Conservation (phyloP, 2,329 filamentous ascomycete genomes). For the Cordyceps farinosa region DNA sequence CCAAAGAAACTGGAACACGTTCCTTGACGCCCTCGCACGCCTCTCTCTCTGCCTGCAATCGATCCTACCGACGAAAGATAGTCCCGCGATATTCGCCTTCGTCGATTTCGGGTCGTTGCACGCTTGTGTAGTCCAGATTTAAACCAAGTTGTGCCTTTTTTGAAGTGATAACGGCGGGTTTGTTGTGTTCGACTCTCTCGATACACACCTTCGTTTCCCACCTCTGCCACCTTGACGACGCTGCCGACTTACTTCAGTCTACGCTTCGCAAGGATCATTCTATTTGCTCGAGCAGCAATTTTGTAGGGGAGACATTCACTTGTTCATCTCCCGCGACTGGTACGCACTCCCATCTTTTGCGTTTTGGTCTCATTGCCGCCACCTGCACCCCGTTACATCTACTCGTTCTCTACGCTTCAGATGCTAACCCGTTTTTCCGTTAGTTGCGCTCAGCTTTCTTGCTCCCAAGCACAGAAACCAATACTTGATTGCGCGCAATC, state of each 20-base stretch:
- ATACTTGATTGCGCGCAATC: conserved; percentile 34
- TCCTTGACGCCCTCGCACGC: conserved; percentile 32
- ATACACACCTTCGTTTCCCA: conserved; percentile 2
- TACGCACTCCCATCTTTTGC: conserved; percentile 45
- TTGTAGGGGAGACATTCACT: conserved; percentile 90
- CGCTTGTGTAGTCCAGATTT: conserved; percentile 28
- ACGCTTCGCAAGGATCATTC: conserved; percentile 23
- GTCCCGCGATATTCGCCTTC: conserved; percentile 17
- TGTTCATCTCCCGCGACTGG: conserved; percentile 88
- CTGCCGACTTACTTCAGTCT: conserved; percentile 23
- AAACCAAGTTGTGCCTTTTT: conserved; percentile 27
- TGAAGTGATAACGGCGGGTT: conserved; percentile 31
- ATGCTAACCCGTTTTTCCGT: conserved; percentile 25
- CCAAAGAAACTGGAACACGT: conserved; percentile 43
- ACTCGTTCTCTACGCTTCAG: conserved; percentile 11
- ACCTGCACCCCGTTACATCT: not conserved
- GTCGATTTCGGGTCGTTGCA: conserved; percentile 18
- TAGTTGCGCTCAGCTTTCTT: conserved; percentile 34
- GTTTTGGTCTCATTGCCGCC: conserved; percentile 16
- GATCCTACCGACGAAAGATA: conserved; percentile 34
- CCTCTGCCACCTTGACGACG: conserved; percentile 19
- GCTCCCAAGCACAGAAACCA: conserved; percentile 19
- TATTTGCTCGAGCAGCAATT: conserved; percentile 33
- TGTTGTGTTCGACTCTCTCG: conserved; percentile 1
- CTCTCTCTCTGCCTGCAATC: conserved; percentile 27